phyloP scores from a whole-genome alignment of 306 rosid species.

The Glycine latifolia region DNA sequence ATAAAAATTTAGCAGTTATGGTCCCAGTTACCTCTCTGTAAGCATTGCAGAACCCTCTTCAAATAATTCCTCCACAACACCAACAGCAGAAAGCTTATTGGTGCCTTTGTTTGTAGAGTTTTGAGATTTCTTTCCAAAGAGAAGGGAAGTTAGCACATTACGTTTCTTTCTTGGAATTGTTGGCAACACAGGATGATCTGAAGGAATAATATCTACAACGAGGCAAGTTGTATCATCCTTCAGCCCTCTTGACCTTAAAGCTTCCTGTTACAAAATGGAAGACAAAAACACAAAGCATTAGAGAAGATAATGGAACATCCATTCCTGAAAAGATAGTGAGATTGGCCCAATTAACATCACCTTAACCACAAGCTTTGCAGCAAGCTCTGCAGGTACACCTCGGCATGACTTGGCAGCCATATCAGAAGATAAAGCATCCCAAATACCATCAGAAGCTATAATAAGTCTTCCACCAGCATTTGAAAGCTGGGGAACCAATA shows the following conservation, averaged over 20 bases:
- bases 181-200: slow-evolving; percentile 70
- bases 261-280: slow-evolving; percentile 58
- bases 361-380: slow-evolving; percentile 95
- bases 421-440: slow-evolving; percentile 94
- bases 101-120: slow-evolving; percentile 64
- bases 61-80: slow-evolving; percentile 88
- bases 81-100: slow-evolving; percentile 81
- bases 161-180: slow-evolving; percentile 72
- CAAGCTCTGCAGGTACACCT: slow-evolving; percentile 91
- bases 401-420: slow-evolving; percentile 88
- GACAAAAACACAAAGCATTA: slow-evolving; percentile 18
- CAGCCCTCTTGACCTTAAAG: slow-evolving; percentile 86
- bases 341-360: slow-evolving; percentile 50
- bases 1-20: slow-evolving; percentile 6
- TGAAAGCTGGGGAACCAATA: slow-evolving; percentile 67
- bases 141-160: slow-evolving; percentile 65
- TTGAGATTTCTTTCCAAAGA: slow-evolving; percentile 77
- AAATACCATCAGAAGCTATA: slow-evolving; percentile 96
- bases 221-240: slow-evolving; percentile 95
- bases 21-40: slow-evolving; percentile 70
- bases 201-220: slow-evolving; percentile 88
- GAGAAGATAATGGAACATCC: slow-evolving; percentile 25
- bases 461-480: slow-evolving; percentile 87
- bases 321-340: slow-evolving; percentile 1
- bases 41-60: slow-evolving; percentile 98